phyloP scores from a whole-genome alignment of 805 yeast genomes.

The Zygosaccharomyces pseudorouxii region DNA sequence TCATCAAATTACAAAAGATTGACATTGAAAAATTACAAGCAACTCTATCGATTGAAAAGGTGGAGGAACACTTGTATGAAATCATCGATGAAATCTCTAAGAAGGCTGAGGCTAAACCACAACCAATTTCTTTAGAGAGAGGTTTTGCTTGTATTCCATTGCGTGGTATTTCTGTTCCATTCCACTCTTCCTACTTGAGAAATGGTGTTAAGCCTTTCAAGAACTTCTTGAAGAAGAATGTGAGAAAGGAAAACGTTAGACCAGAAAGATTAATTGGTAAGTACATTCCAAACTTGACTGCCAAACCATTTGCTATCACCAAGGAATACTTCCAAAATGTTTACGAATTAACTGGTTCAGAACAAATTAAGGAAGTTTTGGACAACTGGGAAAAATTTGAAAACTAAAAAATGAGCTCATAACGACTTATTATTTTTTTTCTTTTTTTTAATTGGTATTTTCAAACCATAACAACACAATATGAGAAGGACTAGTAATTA shows the following conservation, averaged over 20 bases:
- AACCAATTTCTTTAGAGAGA: constrained; percentile 94
- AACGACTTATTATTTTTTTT: not conserved
- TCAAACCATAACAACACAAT: not conserved
- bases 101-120: constrained; percentile 81
- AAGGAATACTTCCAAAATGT: constrained; percentile 97
- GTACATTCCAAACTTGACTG: constrained; percentile 98
- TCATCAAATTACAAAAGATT: constrained; percentile 89
- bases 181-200: constrained; percentile 98
- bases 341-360: constrained; percentile 84
- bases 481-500: constrained; percentile 1
- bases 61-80: constrained; percentile 80
- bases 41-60: constrained; percentile 78
- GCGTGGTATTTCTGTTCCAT: constrained; percentile 98
- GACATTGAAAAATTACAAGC: constrained; percentile 85
- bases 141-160: constrained; percentile 98
- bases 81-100: constrained; percentile 82
- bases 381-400: constrained; percentile 94
- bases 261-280: constrained; percentile 90
- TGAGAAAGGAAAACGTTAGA: constrained; percentile 90
- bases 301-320: constrained; percentile 91
- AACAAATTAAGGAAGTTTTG: constrained; percentile 80
- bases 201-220: constrained; percentile 99
- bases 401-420: constrained; percentile 11
- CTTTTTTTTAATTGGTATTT: not conserved
- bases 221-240: constrained; percentile 93